These are phyloP conservation scores for Coprinellus micaceus DNA, from an alignment of 768 basidiomycete genomes.

Conservation along the genomic window DNA sequence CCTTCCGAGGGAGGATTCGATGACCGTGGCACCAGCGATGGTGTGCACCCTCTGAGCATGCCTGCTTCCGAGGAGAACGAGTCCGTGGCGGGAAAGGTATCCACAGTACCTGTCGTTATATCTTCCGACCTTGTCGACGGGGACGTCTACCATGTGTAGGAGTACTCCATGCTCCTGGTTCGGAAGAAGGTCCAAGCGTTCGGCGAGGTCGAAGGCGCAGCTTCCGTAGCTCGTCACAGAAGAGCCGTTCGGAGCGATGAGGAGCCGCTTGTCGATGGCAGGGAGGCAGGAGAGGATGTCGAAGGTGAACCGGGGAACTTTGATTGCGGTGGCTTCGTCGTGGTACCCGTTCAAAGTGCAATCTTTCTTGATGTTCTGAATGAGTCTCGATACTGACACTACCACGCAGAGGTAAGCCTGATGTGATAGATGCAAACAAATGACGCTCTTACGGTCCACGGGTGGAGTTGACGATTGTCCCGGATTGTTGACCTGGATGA, in stretches of 20 bases:
- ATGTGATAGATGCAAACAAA: not conserved
- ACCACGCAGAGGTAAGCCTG: not conserved
- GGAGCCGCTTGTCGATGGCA: not conserved
- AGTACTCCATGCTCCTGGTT: not conserved
- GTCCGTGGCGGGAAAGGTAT: not conserved
- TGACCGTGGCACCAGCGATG: not conserved
- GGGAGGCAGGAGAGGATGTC: not conserved
- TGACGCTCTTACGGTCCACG: not conserved
- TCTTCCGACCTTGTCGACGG: not conserved
- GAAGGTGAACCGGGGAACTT: not conserved
- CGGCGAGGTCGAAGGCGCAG: not conserved
- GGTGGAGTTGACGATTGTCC: not conserved
- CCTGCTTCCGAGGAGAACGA: not conserved
- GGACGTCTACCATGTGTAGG: not conserved
- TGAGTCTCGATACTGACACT: not conserved
- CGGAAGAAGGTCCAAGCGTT: not conserved
- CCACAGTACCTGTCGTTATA: not conserved
- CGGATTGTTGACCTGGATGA: not conserved
- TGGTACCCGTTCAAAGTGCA: not conserved
- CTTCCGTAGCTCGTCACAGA: not conserved
- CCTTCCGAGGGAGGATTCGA: not conserved
- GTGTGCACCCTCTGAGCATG: not conserved
- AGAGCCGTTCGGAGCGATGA: not conserved
- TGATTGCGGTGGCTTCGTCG: not conserved
- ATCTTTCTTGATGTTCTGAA: not conserved